Conservation (phyloP, 1,284 basidiomycete genomes). For the Austropuccinia psidii region DNA sequence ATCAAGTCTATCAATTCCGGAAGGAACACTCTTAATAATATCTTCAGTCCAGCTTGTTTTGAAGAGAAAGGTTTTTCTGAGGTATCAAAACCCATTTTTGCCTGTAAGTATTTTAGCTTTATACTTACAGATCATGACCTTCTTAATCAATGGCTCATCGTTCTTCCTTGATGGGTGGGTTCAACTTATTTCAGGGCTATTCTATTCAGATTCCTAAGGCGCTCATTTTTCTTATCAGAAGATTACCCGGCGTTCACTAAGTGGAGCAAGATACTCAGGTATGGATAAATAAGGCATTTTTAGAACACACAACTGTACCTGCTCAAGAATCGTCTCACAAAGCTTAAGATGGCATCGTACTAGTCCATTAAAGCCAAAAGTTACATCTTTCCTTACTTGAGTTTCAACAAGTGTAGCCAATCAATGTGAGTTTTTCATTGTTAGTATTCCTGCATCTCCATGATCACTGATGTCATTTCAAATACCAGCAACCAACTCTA, state of each 20-base stretch:
- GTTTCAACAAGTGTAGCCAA: too few species aligned
- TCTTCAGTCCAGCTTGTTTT: slow-evolving; percentile 11
- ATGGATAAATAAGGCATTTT: slow-evolving; percentile 55
- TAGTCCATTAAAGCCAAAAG: too few species aligned
- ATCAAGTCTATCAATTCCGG: slow-evolving; percentile 20
- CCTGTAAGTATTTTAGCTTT: not conserved
- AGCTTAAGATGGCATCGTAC: too few species aligned
- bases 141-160: not conserved
- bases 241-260: slow-evolving; percentile 82
- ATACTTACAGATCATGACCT: not conserved
- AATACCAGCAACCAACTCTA: too few species aligned
- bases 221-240: slow-evolving; percentile 70
- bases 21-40: not conserved
- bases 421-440: too few species aligned
- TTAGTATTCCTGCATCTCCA: too few species aligned
- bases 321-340: slow-evolving; percentile 4
- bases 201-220: slow-evolving; percentile 71
- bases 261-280: slow-evolving; percentile 90
- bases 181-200: slow-evolving; percentile 60
- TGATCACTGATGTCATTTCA: too few species aligned
- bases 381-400: too few species aligned
- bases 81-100: slow-evolving; percentile 34
- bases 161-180: slow-evolving; percentile 36
- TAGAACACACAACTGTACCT: slow-evolving; percentile 38
- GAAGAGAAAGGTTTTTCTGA: not conserved